Conservation (phyloP, 2,329 filamentous ascomycete genomes). For the Hirsutella thompsonii region DNA sequence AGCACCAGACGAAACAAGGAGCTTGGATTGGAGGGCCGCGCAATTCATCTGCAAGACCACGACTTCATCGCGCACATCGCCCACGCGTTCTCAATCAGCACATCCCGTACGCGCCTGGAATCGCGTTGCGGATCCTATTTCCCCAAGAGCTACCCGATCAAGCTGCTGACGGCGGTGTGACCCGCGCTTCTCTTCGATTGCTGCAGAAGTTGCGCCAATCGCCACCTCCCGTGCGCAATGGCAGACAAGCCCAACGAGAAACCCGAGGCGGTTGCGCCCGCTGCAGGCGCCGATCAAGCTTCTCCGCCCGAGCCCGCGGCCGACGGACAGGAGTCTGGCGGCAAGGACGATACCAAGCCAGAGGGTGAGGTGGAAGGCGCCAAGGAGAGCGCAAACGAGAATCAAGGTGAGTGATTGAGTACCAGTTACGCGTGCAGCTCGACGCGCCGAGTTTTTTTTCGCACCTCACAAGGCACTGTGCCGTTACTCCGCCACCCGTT, state of each 20-base stretch:
- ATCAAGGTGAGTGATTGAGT: constrained; percentile 17
- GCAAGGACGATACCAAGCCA: constrained; percentile 11
- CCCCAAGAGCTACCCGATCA: neutral
- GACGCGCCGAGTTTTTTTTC: neutral
- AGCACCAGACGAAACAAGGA: constrained; percentile 17
- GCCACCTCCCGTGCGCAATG: constrained; percentile 17
- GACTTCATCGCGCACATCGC: constrained; percentile 16
- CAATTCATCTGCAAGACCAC: constrained; percentile 15
- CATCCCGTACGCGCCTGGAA: constrained; percentile 10
- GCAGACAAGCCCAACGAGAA: constrained; percentile 24
- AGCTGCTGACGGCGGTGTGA: constrained; percentile 6
- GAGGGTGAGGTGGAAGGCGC: constrained; percentile 8
- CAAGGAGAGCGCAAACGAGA: constrained; percentile 15
- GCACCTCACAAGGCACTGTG: too few species aligned
- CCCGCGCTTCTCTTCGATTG: neutral
- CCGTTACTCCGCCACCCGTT: neutral
- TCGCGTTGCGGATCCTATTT: constrained; percentile 12
- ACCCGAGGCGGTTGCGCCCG: constrained; percentile 19
- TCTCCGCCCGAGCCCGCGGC: constrained; percentile 11
- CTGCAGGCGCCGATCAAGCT: constrained; percentile 16
- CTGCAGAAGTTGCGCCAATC: constrained; percentile 7
- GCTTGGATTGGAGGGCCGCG: constrained; percentile 18
- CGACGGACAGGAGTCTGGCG: constrained; percentile 9
- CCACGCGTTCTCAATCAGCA: constrained; percentile 5
- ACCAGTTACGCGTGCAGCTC: neutral